These are phyloP conservation scores for Aspergillus conjunctus DNA, from an alignment of 495 filamentous ascomycete species.

Conservation along the genomic window DNA sequence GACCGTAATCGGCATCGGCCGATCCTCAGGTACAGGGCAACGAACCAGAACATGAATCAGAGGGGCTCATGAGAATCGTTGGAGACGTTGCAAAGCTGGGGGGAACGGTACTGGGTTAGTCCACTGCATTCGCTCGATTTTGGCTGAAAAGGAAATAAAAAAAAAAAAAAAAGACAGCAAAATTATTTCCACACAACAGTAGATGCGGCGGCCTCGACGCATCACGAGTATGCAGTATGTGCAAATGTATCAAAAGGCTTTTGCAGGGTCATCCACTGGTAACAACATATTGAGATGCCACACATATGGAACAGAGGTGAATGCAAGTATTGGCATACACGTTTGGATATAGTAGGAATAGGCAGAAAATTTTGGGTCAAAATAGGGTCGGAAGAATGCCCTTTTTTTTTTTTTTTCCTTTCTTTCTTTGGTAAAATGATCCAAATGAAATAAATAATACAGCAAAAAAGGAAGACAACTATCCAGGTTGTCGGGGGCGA, in stretches of 20 bases:
- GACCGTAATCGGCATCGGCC: conserved; percentile 7
- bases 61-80: conserved; percentile 49
- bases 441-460: conserved; percentile 9
- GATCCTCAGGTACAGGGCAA: conserved; percentile 19
- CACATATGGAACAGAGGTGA: conserved; percentile 18
- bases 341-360: conserved; percentile 9
- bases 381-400: too few species aligned
- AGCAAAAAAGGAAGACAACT: conserved; percentile 6
- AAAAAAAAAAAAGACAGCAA: conserved; percentile 23
- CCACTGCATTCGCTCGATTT: conserved; percentile 24
- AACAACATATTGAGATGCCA: conserved; percentile 13
- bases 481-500: conserved; percentile 37
- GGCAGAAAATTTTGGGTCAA: conserved; percentile 27
- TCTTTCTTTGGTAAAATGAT: too few species aligned
- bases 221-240: conserved; percentile 24
- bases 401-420: too few species aligned
- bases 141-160: conserved; percentile 22
- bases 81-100: conserved; percentile 45
- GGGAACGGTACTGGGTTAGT: conserved; percentile 27
- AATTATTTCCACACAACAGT: conserved; percentile 15
- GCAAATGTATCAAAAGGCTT: conserved; percentile 13
- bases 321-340: conserved; percentile 19
- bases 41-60: conserved; percentile 52
- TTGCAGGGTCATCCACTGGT: conserved; percentile 16
- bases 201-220: conserved; percentile 11